Evolutionary conservation across 1,284 basidiomycete genomes (phyloP).

Genomic region (Dichomitus squalens): DNA sequence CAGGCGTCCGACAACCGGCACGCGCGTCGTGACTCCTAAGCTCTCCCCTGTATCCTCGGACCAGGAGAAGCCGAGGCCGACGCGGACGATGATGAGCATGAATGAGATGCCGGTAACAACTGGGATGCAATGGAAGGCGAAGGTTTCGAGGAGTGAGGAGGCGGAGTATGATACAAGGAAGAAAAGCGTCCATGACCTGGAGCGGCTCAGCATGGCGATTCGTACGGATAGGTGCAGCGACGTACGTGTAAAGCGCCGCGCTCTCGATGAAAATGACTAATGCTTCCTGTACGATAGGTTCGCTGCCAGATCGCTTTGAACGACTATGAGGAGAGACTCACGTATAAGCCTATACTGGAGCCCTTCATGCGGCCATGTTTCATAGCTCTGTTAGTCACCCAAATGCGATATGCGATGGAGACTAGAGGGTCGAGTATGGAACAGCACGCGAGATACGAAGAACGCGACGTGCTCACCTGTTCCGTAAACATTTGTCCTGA

Average conservation of each 20-base stretch:
- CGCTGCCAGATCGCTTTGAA: not conserved
- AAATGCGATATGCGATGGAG: slow-evolving; percentile 20
- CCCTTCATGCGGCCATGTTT: slow-evolving; percentile 9
- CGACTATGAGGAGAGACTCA: not conserved
- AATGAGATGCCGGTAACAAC: slow-evolving; percentile 21
- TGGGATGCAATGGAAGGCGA: slow-evolving; percentile 21
- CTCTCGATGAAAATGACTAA: slow-evolving; percentile 21
- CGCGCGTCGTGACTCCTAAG: not conserved
- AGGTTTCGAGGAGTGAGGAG: slow-evolving; percentile 13
- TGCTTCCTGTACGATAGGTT: slow-evolving; percentile 6
- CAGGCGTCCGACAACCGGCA: no score
- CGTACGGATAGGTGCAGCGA: not conserved
- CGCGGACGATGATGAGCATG: slow-evolving; percentile 25
- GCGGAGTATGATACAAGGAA: slow-evolving; percentile 17
- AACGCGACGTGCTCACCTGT: slow-evolving; percentile 2
- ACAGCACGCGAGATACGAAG: no score
- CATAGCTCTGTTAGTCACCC: slow-evolving; percentile 13
- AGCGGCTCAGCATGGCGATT: not conserved
- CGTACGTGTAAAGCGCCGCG: slow-evolving; percentile 20
- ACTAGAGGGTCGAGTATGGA: not conserved
- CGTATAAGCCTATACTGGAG: slow-evolving; percentile 1
- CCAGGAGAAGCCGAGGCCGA: slow-evolving; percentile 23
- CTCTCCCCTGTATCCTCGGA: slow-evolving; percentile 3
- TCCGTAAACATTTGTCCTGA: slow-evolving; percentile 16
- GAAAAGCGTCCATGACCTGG: slow-evolving; percentile 20